Conservation (phyloP, 495 filamentous ascomycete species). For the Penicillium ochrochloron region DNA sequence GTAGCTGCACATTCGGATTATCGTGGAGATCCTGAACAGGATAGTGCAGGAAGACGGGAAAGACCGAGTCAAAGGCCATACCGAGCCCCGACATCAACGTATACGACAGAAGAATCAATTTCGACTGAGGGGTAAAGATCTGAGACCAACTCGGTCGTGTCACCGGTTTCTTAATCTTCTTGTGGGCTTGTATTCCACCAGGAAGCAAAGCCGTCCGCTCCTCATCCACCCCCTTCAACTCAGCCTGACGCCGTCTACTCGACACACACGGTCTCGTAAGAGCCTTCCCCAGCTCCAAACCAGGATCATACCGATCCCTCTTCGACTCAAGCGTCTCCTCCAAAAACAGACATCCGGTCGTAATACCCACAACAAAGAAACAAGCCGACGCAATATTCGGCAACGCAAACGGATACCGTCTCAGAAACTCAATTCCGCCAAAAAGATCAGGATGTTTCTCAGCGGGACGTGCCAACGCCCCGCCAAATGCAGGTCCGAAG, state of each 20-base stretch:
- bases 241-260: constrained; percentile 19
- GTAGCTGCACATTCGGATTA: constrained; percentile 65
- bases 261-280: constrained; percentile 39
- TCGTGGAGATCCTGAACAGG: constrained; percentile 56
- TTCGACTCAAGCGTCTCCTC: constrained; percentile 75
- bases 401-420: constrained; percentile 76
- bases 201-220: constrained; percentile 47
- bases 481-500: constrained; percentile 88
- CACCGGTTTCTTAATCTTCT: constrained; percentile 26
- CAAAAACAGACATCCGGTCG: constrained; percentile 72
- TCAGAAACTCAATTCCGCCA: constrained; percentile 66
- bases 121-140: constrained; percentile 74
- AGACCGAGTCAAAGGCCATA: constrained; percentile 77
- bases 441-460: constrained; percentile 70
- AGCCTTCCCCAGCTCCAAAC: constrained; percentile 64
- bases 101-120: constrained; percentile 75
- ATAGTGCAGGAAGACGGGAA: constrained; percentile 82
- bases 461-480: constrained; percentile 78
- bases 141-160: constrained; percentile 61
- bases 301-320: constrained; percentile 67
- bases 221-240: constrained; percentile 34
- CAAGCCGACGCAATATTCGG: constrained; percentile 77
- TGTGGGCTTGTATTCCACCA: constrained; percentile 14
- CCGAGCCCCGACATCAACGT: constrained; percentile 75
- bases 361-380: constrained; percentile 75